A percentile compares a stretch with the other conserved stretches of the same genome.
Evolutionary conservation across 495 filamentous ascomycete genomes (phyloP).

Genomic region (Podospora pseudopauciseta): DNA sequence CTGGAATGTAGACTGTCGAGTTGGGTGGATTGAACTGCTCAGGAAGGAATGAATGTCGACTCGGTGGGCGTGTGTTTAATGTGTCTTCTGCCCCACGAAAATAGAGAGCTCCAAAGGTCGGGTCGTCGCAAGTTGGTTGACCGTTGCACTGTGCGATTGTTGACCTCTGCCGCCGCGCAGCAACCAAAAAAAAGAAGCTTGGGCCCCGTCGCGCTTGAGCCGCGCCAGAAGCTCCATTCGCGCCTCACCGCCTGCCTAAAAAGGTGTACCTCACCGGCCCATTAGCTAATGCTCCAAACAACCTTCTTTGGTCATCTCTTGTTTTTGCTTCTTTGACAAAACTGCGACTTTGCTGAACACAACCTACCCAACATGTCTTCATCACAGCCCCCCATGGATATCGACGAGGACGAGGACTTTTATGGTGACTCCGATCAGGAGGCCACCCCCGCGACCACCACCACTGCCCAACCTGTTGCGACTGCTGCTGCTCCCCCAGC

Average conservation of each 20-base stretch:
- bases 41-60: not conserved
- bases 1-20: conserved; percentile 1
- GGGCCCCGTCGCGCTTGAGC: conserved; percentile 15
- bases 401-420: conserved; percentile 68
- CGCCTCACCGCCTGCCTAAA: conserved; percentile 32
- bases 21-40: not conserved
- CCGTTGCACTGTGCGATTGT: not conserved
- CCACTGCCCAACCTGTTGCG: conserved; percentile 15
- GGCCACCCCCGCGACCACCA: conserved; percentile 23
- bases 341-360: not conserved
- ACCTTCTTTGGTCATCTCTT: not conserved
- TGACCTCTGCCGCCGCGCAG: not conserved
- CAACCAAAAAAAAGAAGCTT: conserved; percentile 14
- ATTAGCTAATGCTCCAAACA: conserved; percentile 27
- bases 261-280: not conserved
- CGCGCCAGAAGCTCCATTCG: conserved; percentile 1
- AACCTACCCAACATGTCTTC: not conserved
- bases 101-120: not conserved
- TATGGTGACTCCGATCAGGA: conserved; percentile 54
- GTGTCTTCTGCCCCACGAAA: conserved; percentile 21
- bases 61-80: conserved; percentile 7
- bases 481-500: conserved; percentile 14
- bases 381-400: conserved; percentile 50
- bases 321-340: not conserved
- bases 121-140: conserved; percentile 7